phyloP scores from a whole-genome alignment of 2,329 filamentous ascomycete genomes.

The Curvularia eragrostidis region DNA sequence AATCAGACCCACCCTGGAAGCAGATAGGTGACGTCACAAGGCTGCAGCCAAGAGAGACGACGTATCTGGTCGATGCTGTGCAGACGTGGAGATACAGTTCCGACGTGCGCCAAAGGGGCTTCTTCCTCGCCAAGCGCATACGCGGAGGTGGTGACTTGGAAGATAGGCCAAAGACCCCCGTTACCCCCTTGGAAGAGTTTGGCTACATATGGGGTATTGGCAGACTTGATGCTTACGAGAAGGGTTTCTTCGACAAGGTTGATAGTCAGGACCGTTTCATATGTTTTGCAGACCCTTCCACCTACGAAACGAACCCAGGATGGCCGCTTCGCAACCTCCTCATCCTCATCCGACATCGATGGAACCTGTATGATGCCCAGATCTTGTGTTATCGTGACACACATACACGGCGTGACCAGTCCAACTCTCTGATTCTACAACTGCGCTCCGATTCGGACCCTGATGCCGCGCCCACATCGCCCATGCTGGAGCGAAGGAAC shows the following conservation, averaged over 20 bases:
- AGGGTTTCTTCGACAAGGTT: slow-evolving; percentile 81
- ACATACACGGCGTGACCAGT: slow-evolving; percentile 76
- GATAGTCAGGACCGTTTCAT: slow-evolving; percentile 79
- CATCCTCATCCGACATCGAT: slow-evolving; percentile 82
- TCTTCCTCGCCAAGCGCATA: slow-evolving; percentile 89
- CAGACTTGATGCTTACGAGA: slow-evolving; percentile 78
- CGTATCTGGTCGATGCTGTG: slow-evolving; percentile 78
- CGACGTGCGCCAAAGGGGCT: slow-evolving; percentile 86
- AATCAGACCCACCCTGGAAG: slow-evolving; percentile 86
- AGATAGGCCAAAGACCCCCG: slow-evolving; percentile 55
- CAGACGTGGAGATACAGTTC: slow-evolving; percentile 86
- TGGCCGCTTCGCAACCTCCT: slow-evolving; percentile 94
- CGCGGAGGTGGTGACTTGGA: slow-evolving; percentile 44
- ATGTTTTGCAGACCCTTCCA: slow-evolving; percentile 90
- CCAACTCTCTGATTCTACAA: slow-evolving; percentile 78
- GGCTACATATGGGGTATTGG: slow-evolving; percentile 80
- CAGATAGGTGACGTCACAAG: slow-evolving; percentile 46
- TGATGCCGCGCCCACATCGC: slow-evolving; percentile 12
- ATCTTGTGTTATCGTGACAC: slow-evolving; percentile 91
- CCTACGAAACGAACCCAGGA: slow-evolving; percentile 83
- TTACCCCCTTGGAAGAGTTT: slow-evolving; percentile 61
- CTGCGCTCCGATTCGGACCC: slow-evolving; percentile 33
- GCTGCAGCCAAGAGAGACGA: slow-evolving; percentile 74
- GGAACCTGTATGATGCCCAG: slow-evolving; percentile 76
- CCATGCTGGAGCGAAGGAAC: slow-evolving; percentile 20